These are phyloP conservation scores for Epichloe glyceriae DNA, from an alignment of 2,329 filamentous ascomycete genomes.

Conservation along the genomic window DNA sequence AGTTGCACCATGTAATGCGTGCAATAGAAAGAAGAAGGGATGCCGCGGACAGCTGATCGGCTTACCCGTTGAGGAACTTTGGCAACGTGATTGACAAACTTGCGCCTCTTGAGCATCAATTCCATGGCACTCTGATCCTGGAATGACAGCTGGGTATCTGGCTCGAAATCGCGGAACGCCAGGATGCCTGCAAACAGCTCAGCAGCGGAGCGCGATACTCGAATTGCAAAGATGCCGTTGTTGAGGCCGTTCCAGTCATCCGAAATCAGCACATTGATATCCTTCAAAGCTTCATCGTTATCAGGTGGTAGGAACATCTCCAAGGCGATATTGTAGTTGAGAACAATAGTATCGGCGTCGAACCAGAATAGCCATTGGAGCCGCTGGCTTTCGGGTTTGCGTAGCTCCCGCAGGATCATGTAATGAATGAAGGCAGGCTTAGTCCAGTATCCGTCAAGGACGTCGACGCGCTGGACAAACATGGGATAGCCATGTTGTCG, in stretches of 20 bases:
- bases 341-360: constrained; percentile 9
- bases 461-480: constrained; percentile 19
- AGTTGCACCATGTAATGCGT: too few species aligned
- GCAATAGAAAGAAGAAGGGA: background rate
- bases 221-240: constrained; percentile 9
- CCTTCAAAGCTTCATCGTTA: background rate
- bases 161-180: constrained; percentile 8
- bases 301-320: constrained; percentile 3
- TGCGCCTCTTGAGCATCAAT: constrained; percentile 5
- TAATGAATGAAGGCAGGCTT: constrained; percentile 26
- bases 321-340: constrained; percentile 5
- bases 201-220: constrained; percentile 8
- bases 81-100: constrained; percentile 5
- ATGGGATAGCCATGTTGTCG: constrained; percentile 20
- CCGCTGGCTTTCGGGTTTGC: constrained; percentile 24
- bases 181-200: constrained; percentile 10
- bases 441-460: constrained; percentile 21
- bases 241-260: constrained; percentile 5
- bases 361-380: constrained; percentile 25
- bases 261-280: background rate
- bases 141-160: constrained; percentile 6
- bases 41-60: background rate
- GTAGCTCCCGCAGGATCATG: constrained; percentile 24
- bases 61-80: constrained; percentile 9
- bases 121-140: constrained; percentile 12